Base-by-base conservation (phyloP, 345 rosid species). In the Garcia nutans region DNA sequence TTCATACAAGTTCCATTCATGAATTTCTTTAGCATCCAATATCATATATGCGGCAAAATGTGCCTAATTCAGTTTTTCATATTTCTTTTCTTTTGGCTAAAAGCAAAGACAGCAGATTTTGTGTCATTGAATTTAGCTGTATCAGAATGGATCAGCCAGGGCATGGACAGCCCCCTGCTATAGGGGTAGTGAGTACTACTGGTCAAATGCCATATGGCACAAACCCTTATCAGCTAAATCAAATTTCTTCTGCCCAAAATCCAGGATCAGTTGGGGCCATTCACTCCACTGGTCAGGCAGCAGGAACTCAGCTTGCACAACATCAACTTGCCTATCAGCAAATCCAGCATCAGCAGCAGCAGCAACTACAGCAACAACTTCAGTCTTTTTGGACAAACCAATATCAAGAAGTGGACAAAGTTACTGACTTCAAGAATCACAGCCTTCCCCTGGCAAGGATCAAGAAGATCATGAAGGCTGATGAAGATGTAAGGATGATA, bases 381-480 rank as follows among this genome's bases (percentile, higher is more conserved):
- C 99, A 90, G 75, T 57, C 86, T 22, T 95, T 95, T 67, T 95
- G 99, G 99, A 88, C 86, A 63, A 89, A 79, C 41, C 99, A 96
- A 74, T 87, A 85, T 83, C 91, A 90, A 71, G 98, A 96, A 61
- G 88, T 96, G 2, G 97, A 90, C 73, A 89, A 87, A 68, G 92
- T 90, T 41, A 82, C 90, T 0, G 99, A 93, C 79, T 95, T 95
- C 84, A 95, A 90, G 89, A 90, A 90, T 83, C 99, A 96, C 73
- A 93, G 93, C 86, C 94, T 96, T 80, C 98, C 99, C 0, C 73
- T 95, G 5, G 98, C 98, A 0, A 90, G 99, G 84, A 95, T 95
- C 86, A 95, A 95, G 90, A 95, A 95, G 82, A 95, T 95, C 90
- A 95, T 95, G 99, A 95, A 95, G 81, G 99, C 99, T 0, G 99